Conservation (phyloP, 768 basidiomycete species). For the Xerocomellus chrysenteron region DNA sequence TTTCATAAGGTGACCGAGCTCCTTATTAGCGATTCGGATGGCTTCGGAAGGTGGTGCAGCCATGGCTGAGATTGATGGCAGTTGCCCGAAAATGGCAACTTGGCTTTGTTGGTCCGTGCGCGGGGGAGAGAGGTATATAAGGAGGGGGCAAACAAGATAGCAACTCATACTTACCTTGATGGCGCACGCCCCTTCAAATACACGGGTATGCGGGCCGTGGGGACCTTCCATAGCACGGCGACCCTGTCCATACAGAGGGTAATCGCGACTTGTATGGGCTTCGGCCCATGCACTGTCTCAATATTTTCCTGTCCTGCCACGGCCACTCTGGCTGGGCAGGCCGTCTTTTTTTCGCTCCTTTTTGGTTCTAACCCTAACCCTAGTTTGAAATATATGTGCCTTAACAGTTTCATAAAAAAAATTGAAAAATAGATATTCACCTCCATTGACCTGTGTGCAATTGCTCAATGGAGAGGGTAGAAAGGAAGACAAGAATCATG, state of each 20-base stretch:
- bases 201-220: conserved; percentile 55
- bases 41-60: background rate
- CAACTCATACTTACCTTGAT: conserved; percentile 63
- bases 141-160: background rate
- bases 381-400: background rate
- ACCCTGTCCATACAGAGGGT: conserved; percentile 52
- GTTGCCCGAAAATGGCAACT: background rate
- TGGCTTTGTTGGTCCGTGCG: conserved; percentile 27
- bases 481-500: background rate
- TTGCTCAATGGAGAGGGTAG: background rate
- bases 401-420: too few species aligned
- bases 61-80: background rate
- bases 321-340: conserved; percentile 43
- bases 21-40: background rate
- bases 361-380: conserved; percentile 40
- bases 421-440: too few species aligned
- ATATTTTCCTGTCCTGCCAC: conserved; percentile 76
- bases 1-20: conserved; percentile 11
- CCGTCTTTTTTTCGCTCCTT: conserved; percentile 30
- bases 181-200: conserved; percentile 55
- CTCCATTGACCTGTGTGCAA: too few species aligned
- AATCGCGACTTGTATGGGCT: conserved; percentile 50
- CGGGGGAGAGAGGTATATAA: conserved; percentile 30
- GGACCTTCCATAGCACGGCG: conserved; percentile 56
- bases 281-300: conserved; percentile 75